Conservation (phyloP, 2,329 filamentous ascomycete genomes). For the Colletotrichum tanaceti region DNA sequence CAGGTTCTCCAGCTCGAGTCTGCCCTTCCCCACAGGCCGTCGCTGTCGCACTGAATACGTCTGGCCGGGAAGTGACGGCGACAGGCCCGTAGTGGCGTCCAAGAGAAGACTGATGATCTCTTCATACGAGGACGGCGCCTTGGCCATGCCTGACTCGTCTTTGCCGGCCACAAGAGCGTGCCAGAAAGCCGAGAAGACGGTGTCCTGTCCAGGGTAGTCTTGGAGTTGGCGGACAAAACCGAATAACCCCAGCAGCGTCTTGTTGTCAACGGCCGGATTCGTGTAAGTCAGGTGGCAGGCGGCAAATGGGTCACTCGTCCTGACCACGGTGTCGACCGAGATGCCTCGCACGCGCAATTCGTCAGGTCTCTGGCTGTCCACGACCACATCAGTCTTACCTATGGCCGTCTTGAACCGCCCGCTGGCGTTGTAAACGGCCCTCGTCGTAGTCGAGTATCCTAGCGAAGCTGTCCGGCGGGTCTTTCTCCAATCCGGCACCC, state of each 20-base stretch:
- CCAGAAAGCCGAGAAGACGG: constrained; percentile 17
- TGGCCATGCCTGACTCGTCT: not conserved
- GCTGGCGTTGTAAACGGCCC: not conserved
- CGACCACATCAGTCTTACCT: not conserved
- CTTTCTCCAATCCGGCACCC: constrained; percentile 34
- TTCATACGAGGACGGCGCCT: not conserved
- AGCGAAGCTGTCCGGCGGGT: constrained; percentile 13
- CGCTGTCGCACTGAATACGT: constrained; percentile 16
- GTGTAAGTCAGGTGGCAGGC: not conserved
- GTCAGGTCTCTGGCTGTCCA: not conserved
- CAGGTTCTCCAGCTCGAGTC: not conserved
- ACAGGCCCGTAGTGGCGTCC: constrained; percentile 11
- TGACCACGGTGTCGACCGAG: not conserved
- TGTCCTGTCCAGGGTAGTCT: not conserved
- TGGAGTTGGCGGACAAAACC: not conserved
- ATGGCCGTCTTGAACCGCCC: not conserved
- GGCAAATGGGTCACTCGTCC: not conserved
- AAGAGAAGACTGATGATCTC: constrained; percentile 26
- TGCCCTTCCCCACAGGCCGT: constrained; percentile 8
- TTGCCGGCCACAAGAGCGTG: constrained; percentile 20
- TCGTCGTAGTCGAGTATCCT: not conserved
- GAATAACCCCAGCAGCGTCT: not conserved
- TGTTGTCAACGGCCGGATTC: constrained; percentile 44
- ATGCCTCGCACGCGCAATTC: constrained; percentile 3
- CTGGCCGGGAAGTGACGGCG: constrained; percentile 16